A percentile compares a stretch with the other conserved stretches of the same genome.
Conservation (phyloP, 2,329 filamentous ascomycete genomes). For the Talaromyces sp. region DNA sequence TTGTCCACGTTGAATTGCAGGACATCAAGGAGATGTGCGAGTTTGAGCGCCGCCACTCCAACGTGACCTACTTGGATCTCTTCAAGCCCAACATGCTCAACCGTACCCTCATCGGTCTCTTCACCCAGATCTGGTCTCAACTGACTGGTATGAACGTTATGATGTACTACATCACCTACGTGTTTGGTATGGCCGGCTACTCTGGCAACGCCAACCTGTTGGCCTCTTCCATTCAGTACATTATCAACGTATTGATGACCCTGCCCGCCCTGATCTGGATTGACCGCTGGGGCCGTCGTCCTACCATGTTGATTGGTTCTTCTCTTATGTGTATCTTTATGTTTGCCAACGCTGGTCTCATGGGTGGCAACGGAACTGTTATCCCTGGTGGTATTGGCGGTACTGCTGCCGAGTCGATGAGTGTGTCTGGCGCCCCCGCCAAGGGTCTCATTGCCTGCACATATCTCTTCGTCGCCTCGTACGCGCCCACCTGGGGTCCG, state of each 20-base stretch:
- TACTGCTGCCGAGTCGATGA: constrained; percentile 33
- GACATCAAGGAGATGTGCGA: constrained; percentile 70
- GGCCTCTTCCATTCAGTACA: constrained; percentile 64
- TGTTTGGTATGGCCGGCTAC: constrained; percentile 68
- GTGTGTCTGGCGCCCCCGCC: constrained; percentile 41
- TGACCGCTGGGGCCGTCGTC: constrained; percentile 69
- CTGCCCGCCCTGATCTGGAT: constrained; percentile 68
- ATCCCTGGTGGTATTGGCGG: constrained; percentile 35
- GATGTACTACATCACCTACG: constrained; percentile 52
- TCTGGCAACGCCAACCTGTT: constrained; percentile 53
- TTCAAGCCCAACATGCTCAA: constrained; percentile 70
- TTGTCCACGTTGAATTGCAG: constrained; percentile 61
- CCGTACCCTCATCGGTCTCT: constrained; percentile 64
- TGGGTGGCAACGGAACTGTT: constrained; percentile 30
- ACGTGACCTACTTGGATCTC: constrained; percentile 67
- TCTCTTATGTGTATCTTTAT: constrained; percentile 53
- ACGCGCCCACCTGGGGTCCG: constrained; percentile 59
- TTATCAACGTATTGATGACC: constrained; percentile 78
- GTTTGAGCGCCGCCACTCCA: constrained; percentile 63
- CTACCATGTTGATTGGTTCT: constrained; percentile 59
- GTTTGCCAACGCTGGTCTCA: constrained; percentile 38
- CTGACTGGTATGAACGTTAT: constrained; percentile 71
- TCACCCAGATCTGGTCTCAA: constrained; percentile 71
- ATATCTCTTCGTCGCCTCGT: constrained; percentile 67
- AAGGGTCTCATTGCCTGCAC: constrained; percentile 64